Base-by-base conservation (phyloP, 805 yeast genomes). In the Lipomyces sp. region DNA sequence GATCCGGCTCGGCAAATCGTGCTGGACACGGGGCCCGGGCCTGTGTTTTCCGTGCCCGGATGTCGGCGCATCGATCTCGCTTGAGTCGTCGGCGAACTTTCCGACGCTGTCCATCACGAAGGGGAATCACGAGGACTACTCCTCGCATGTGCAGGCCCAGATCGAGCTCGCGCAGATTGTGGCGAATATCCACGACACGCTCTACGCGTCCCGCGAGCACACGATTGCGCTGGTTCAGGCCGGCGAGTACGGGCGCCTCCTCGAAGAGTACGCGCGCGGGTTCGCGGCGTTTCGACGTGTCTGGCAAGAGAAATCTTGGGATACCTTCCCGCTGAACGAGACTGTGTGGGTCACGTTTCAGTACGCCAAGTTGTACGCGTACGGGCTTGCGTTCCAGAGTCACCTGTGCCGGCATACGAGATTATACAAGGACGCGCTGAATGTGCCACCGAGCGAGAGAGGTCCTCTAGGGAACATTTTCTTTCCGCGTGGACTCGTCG, bases 1-100 rank as follows among this genome's bases (percentile, higher is more conserved):
- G 3, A 53, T 59, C 26, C 53, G 62, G 8, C 51, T 59, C 1
- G 62, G 63, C 2, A 50, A 59, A 38, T 58, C 61, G 22, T 60
- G 59, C 35, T 54, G 63, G 62, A 51, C 57, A 23, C 51, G 62
- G 1, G 63, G 62, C 5, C 62, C 63, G 2, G 61, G 59, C 4
- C 46, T 57, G 13, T 59, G 62, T 36, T 60, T 60, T 35, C 57
- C 44, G 28, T 47, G 42, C 33, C 49, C 62, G 10, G 37, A 38
- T 18, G 52, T 39, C 13, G 45, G 53, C 23, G 34, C 48, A 13
- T 47, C 48, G 33, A 39, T 51, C 31, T n/a, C 21, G 35, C n/a
- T 16, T 22, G 54, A 48, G 14, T 51, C 54, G 31, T 23, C 49
- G 6, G 24, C 49, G 24, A 57, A 60, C 42, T 60, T 60, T 41